Conservation (phyloP, 352 stramenopile species). For the Sclerospora graminicola region DNA sequence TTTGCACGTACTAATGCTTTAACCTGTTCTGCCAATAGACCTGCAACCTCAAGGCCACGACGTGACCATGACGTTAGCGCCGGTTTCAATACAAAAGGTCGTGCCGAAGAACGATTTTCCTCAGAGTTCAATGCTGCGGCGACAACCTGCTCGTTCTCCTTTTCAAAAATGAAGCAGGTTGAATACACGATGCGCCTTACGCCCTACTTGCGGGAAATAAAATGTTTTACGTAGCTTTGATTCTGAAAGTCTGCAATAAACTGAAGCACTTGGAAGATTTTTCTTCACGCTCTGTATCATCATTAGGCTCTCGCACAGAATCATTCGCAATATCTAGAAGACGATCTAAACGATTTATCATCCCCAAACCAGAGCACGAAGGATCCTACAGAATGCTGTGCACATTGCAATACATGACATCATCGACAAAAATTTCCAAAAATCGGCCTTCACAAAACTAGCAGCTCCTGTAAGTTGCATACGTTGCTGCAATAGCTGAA, state of each 20-base stretch:
- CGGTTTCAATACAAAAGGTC: constrained; percentile 55
- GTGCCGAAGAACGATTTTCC: constrained; percentile 29
- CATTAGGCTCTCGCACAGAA: constrained; percentile 26
- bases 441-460: constrained; percentile 84
- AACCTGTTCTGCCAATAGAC: constrained; percentile 50
- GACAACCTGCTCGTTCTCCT: constrained; percentile 95
- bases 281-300: constrained; percentile 25
- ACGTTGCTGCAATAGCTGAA: constrained; percentile 81
- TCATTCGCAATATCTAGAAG: constrained; percentile 81
- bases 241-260: constrained; percentile 94
- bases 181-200: constrained; percentile 96
- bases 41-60: constrained; percentile 48
- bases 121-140: constrained; percentile 65
- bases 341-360: constrained; percentile 89
- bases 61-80: constrained; percentile 65
- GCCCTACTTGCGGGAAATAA: constrained; percentile 89
- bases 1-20: constrained; percentile 87
- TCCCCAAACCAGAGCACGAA: constrained; percentile 94
- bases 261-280: constrained; percentile 74
- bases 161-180: constrained; percentile 93
- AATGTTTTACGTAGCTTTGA: constrained; percentile 89
- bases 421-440: constrained; percentile 76
- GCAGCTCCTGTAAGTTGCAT: constrained; percentile 79
- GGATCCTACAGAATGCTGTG: constrained; percentile 92
- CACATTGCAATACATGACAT: constrained; percentile 82